Evolutionary conservation across 805 yeast genomes (phyloP).

Genomic region (Nakazawaea sp.): DNA sequence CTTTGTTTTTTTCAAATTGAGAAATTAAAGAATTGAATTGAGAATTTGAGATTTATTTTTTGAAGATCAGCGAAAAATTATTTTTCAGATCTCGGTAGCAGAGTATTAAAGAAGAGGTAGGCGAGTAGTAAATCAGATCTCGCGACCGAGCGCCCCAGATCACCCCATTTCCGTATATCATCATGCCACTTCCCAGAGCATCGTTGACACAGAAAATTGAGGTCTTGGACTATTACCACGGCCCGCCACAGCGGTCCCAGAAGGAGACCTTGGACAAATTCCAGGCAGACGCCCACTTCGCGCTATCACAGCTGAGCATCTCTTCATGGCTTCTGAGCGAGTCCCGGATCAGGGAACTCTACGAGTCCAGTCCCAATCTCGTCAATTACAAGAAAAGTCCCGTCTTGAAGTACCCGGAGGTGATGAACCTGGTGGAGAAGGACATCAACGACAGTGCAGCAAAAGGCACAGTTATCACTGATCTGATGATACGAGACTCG

Average conservation of each 20-base stretch:
- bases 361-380: constrained; percentile 19
- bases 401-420: constrained; percentile 26
- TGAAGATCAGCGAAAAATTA: too few relatives aligned
- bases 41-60: too few relatives aligned
- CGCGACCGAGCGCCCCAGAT: too few relatives aligned
- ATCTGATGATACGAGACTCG: constrained; percentile 18
- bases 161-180: too few relatives aligned
- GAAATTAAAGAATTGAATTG: too few relatives aligned
- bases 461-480: constrained; percentile 18
- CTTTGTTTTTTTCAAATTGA: too few relatives aligned
- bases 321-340: constrained; percentile 26
- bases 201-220: constrained; percentile 23
- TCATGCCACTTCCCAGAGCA: constrained; percentile 25
- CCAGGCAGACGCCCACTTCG: constrained; percentile 15
- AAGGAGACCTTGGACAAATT: constrained; percentile 20
- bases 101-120: too few relatives aligned
- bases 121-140: too few relatives aligned
- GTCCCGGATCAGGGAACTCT: constrained; percentile 17
- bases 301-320: constrained; percentile 28
- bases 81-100: too few relatives aligned
- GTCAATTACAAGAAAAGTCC: constrained; percentile 23
- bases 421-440: constrained; percentile 23
- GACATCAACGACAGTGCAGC: constrained; percentile 14
- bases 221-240: constrained; percentile 24
- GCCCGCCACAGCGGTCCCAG: constrained; percentile 24